These are phyloP conservation scores for Nitzschia inconspicua DNA, from an alignment of 108 stramenopile genomes.

Conservation along the genomic window DNA sequence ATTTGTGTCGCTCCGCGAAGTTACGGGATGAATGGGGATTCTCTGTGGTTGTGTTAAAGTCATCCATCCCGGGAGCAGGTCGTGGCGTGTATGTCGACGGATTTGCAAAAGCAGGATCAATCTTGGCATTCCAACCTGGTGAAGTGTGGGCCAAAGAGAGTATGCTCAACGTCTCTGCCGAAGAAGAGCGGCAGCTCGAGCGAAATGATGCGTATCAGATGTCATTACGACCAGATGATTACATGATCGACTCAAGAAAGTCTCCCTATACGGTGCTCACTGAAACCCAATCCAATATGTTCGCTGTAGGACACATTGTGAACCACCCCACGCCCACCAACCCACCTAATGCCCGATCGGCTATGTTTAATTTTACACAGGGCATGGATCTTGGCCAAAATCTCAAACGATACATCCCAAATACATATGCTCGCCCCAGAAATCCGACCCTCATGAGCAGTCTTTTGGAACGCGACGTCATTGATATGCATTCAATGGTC, in stretches of 20 bases:
- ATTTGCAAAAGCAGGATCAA: constrained; percentile 65
- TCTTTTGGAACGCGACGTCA: constrained; percentile 46
- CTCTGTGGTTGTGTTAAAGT: constrained; percentile 53
- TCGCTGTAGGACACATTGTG: constrained; percentile 76
- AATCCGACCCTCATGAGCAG: constrained; percentile 29
- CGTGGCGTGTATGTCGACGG: constrained; percentile 84
- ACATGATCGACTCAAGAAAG: constrained; percentile 72
- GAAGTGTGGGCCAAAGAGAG: constrained; percentile 79
- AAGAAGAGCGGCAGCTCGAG: constrained; percentile 48
- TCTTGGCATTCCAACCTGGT: constrained; percentile 79
- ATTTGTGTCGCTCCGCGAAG: constrained; percentile 56
- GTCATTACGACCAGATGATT: constrained; percentile 77
- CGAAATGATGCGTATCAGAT: constrained; percentile 68
- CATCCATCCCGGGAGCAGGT: constrained; percentile 72
- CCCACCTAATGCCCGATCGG: constrained; percentile 56
- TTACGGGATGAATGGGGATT: constrained; percentile 41
- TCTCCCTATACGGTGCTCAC: constrained; percentile 75
- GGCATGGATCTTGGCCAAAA: constrained; percentile 20
- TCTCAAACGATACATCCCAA: constrained; percentile 53
- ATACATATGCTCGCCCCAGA: constrained; percentile 71
- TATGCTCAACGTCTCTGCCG: constrained; percentile 38
- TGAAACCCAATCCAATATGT: constrained; percentile 49
- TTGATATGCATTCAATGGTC: constrained; percentile 80
- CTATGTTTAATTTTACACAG: constrained; percentile 71
- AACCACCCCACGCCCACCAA: constrained; percentile 68